Percentiles rank a stretch among this genome's conserved stretches.
phyloP scores from a whole-genome alignment of 2,329 filamentous ascomycete genomes.

The Harringtonia aguacate region DNA sequence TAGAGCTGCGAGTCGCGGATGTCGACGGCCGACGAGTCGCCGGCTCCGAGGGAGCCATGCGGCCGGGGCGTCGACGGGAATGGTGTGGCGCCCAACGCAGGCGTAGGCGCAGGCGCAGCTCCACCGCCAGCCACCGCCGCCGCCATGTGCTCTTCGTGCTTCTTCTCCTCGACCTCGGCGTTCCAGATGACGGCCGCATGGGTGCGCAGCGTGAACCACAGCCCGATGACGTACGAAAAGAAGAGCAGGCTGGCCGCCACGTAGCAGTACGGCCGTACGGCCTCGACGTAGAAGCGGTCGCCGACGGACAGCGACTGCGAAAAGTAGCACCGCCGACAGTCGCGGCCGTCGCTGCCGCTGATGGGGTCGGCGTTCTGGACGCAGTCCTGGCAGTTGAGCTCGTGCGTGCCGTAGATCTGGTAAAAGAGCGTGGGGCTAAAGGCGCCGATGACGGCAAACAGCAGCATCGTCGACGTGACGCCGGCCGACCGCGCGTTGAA shows the following conservation, averaged over 20 bases:
- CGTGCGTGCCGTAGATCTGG: conserved; percentile 95
- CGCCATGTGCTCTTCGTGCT: conserved; percentile 37
- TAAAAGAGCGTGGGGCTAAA: conserved; percentile 97
- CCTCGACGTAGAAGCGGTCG: conserved; percentile 81
- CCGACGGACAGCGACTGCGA: conserved; percentile 74
- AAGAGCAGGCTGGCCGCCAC: conserved; percentile 78
- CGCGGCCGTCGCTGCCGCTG: conserved; percentile 34
- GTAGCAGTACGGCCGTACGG: conserved; percentile 89
- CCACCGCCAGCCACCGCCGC: not conserved
- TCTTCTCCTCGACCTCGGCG: conserved; percentile 69
- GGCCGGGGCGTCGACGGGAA: not conserved
- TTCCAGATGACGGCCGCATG: conserved; percentile 98
- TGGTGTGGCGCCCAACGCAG: no score
- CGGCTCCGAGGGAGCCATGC: not conserved
- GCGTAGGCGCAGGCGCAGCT: no score
- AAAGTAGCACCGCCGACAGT: conserved; percentile 92
- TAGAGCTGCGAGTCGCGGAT: conserved; percentile 85
- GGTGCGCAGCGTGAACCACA: conserved; percentile 91
- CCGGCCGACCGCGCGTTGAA: conserved; percentile 96
- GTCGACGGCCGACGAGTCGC: conserved; percentile 46
- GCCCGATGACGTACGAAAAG: conserved; percentile 82
- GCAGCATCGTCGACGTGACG: conserved; percentile 93
- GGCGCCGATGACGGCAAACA: conserved; percentile 90
- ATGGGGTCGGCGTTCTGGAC: conserved; percentile 33
- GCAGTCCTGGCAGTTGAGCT: conserved; percentile 72